Conservation (phyloP, 257 asterid genomes). For the Scutellaria baicalensis region DNA sequence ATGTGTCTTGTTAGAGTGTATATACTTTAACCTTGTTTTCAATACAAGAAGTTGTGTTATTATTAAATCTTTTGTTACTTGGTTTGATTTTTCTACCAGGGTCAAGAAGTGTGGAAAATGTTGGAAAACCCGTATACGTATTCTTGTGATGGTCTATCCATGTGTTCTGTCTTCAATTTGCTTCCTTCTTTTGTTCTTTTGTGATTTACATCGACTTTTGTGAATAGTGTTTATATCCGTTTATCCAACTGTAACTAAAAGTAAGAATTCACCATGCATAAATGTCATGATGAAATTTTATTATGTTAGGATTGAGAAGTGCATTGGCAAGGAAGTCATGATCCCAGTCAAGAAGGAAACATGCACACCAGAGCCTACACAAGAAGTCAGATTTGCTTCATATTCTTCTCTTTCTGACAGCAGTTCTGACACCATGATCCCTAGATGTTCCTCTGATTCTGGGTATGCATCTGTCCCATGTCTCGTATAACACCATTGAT, state of each 20-base stretch:
- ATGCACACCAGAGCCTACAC: slow-evolving; percentile 21
- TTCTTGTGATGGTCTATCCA: background rate
- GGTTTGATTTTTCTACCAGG: background rate
- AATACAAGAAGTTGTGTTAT: background rate
- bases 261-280: background rate
- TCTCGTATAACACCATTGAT: background rate
- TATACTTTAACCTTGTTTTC: background rate
- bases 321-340: slow-evolving; percentile 26
- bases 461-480: slow-evolving; percentile 25
- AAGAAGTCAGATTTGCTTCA: slow-evolving; percentile 18
- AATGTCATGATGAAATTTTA: background rate
- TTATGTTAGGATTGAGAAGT: slow-evolving; percentile 8
- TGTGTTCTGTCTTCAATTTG: background rate
- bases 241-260: background rate
- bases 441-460: slow-evolving; percentile 34
- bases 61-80: background rate
- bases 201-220: background rate
- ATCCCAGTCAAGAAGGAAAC: slow-evolving; percentile 26
- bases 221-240: background rate
- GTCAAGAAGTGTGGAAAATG: background rate
- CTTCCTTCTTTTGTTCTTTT: background rate
- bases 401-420: slow-evolving; percentile 28
- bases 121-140: background rate
- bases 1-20: background rate
- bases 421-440: slow-evolving; percentile 34